Evolutionary conservation across 1,284 basidiomycete species (phyloP).

Genomic region (Moesziomyces antarcticus): DNA sequence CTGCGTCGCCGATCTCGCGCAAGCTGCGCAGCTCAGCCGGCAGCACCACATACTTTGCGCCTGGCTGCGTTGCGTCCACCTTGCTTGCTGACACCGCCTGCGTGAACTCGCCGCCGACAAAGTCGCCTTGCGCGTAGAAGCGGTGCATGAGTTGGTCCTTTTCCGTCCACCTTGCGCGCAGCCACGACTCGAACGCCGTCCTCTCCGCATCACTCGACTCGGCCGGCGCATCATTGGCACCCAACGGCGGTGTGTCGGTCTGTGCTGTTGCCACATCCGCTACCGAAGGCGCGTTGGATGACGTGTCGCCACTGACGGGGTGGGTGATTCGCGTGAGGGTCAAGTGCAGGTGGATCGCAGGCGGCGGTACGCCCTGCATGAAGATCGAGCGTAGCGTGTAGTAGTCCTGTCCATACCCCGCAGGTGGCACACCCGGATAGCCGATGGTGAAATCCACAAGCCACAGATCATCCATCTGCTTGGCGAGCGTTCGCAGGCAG

Average conservation of each 20-base stretch:
- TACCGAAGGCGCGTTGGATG: constrained; percentile 8
- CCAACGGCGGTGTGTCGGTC: constrained; percentile 30
- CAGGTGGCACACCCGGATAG: constrained; percentile 79
- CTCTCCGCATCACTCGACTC: constrained; percentile 76
- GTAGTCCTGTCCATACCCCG: constrained; percentile 78
- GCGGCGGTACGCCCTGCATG: constrained; percentile 82
- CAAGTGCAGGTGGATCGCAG: constrained; percentile 79
- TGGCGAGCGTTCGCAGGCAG: constrained; percentile 81
- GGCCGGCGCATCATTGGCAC: constrained; percentile 22
- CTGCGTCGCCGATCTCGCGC: constrained; percentile 48
- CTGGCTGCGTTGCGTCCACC: constrained; percentile 5
- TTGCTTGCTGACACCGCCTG: constrained; percentile 4
- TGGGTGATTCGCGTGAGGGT: constrained; percentile 34
- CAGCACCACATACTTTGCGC: constrained; percentile 41
- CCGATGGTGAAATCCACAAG: constrained; percentile 80
- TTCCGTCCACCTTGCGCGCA: constrained; percentile 80
- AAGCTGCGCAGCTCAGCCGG: constrained; percentile 43
- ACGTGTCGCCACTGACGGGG: constrained; percentile 14
- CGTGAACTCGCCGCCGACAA: constrained; percentile 48
- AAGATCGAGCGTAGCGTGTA: constrained; percentile 90
- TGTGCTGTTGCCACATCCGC: constrained; percentile 11
- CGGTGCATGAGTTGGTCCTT: constrained; percentile 81
- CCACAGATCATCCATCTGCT: constrained; percentile 80
- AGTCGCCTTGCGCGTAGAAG: constrained; percentile 71
- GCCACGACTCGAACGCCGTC: constrained; percentile 82